Evolutionary conservation across 768 basidiomycete species (phyloP).

Genomic region (Kwoniella shandongensis): DNA sequence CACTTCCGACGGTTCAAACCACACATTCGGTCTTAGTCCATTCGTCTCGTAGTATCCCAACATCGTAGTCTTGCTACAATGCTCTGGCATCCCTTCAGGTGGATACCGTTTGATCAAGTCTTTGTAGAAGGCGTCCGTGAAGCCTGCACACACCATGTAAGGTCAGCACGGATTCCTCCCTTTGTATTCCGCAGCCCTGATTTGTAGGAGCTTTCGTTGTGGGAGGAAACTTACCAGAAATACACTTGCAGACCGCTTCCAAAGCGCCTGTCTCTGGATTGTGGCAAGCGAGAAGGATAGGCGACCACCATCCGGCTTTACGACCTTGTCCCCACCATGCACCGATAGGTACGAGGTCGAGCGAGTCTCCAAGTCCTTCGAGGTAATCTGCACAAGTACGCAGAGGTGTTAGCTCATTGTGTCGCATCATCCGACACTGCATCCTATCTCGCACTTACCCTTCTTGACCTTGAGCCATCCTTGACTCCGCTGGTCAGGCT

Average conservation of each 20-base stretch:
- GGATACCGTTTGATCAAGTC: constrained; percentile 67
- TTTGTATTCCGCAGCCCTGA: neutral
- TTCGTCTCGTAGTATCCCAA: constrained; percentile 43
- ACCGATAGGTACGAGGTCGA: constrained; percentile 58
- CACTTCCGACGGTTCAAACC: constrained; percentile 56
- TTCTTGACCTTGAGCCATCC: constrained; percentile 92
- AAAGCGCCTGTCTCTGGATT: constrained; percentile 64
- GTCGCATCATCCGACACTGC: neutral
- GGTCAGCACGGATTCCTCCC: neutral
- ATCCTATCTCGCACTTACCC: constrained; percentile 24
- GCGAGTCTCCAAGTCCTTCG: constrained; percentile 69
- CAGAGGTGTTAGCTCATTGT: too few relatives aligned
- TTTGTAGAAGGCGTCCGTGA: constrained; percentile 67
- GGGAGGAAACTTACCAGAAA: constrained; percentile 28
- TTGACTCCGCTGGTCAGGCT: constrained; percentile 80
- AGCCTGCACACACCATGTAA: constrained; percentile 58
- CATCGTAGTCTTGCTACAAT: constrained; percentile 58
- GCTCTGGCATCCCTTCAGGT: constrained; percentile 59
- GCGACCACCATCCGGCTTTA: constrained; percentile 90
- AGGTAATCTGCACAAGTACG: constrained; percentile 80
- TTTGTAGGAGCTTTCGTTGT: too few relatives aligned
- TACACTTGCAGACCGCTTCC: constrained; percentile 81
- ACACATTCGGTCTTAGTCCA: constrained; percentile 53
- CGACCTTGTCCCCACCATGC: constrained; percentile 90
- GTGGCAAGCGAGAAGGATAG: constrained; percentile 76